These are phyloP conservation scores for Raffaelea arxii DNA, from an alignment of 2,329 filamentous ascomycete species.

Conservation along the genomic window DNA sequence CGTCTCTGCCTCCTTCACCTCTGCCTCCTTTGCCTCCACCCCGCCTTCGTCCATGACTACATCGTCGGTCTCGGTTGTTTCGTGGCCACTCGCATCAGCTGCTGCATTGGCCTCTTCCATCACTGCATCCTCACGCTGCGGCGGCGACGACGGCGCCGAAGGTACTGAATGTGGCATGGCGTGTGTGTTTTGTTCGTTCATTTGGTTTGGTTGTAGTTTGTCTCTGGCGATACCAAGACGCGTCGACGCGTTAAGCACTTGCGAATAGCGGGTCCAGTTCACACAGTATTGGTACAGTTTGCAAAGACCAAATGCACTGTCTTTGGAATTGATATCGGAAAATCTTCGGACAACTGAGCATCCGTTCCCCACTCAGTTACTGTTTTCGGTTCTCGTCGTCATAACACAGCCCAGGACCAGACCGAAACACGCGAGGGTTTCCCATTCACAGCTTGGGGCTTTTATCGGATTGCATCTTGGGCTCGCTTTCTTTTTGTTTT, in stretches of 20 bases:
- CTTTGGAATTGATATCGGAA: no score
- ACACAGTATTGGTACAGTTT: no score
- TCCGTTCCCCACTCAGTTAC: no score
- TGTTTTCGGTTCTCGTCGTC: no score
- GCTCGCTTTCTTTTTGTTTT: neutral
- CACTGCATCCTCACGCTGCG: conserved; percentile 15
- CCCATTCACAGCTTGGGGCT: no score
- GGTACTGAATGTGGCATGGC: conserved; percentile 37
- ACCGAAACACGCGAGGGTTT: no score
- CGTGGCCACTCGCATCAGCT: neutral
- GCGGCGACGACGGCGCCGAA: conserved; percentile 16
- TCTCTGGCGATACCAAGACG: conserved; percentile 6
- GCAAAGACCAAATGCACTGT: no score
- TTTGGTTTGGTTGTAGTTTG: neutral
- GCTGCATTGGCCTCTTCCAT: conserved; percentile 13
- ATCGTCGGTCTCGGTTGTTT: neutral
- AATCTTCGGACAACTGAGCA: no score
- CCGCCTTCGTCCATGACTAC: neutral
- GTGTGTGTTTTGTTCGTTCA: neutral
- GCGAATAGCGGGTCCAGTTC: no score
- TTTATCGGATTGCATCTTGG: no score
- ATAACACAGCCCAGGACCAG: no score
- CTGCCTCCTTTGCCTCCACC: conserved; percentile 1
- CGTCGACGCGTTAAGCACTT: conserved; percentile 15
- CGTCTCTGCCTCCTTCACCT: conserved; percentile 21